Conservation (phyloP, 169 alveolate genomes). For the Cryptosporidium meleagridis region DNA sequence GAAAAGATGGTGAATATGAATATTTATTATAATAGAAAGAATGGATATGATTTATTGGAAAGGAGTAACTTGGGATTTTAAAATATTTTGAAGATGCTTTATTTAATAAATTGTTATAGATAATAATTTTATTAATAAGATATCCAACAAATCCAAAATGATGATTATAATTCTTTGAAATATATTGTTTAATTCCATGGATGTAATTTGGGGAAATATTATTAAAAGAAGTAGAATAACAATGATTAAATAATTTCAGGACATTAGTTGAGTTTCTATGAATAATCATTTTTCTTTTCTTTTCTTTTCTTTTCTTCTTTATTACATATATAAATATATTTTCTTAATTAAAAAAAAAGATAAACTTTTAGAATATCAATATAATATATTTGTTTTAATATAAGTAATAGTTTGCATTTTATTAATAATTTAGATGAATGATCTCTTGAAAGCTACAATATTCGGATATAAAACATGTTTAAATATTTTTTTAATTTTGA, state of each 20-base stretch:
- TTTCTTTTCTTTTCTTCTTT: not conserved
- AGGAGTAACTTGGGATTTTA: not conserved
- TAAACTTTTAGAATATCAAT: no score
- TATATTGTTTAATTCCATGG: not conserved
- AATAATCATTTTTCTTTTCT: constrained; percentile 22
- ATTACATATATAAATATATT: no score
- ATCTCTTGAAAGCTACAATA: no score
- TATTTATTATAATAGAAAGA: no score
- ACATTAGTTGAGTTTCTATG: not conserved
- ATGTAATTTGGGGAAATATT: not conserved
- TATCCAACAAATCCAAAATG: not conserved
- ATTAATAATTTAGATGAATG: no score
- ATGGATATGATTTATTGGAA: not conserved
- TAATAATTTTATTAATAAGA: not conserved
- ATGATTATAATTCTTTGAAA: not conserved
- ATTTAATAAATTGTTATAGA: not conserved
- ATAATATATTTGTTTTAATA: not conserved
- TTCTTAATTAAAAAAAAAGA: no score
- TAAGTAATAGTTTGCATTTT: not conserved
- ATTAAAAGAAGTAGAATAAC: no score
- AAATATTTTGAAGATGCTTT: not conserved
- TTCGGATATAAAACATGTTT: no score
- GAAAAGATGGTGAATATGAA: not conserved
- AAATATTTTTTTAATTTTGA: no score
- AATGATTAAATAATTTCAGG: not conserved